These are phyloP conservation scores for Cryptococcus maquisensis DNA, from an alignment of 1,284 basidiomycete genomes.

Conservation along the genomic window DNA sequence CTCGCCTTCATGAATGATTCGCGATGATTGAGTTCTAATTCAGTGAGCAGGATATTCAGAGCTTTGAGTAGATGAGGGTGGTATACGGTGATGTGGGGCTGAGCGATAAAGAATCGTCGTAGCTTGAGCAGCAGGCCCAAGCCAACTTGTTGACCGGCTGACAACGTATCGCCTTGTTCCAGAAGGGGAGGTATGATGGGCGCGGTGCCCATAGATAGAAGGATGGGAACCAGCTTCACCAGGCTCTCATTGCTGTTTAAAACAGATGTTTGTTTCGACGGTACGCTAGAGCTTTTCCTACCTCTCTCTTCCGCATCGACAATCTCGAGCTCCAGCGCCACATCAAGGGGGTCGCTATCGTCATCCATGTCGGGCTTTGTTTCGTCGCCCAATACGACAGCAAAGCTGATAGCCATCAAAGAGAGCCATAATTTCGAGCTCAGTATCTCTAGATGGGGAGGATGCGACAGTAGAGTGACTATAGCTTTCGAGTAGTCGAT, in stretches of 20 bases:
- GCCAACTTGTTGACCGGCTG: slow-evolving; percentile 46
- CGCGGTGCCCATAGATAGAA: slow-evolving; percentile 56
- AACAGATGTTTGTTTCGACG: not conserved
- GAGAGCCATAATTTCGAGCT: slow-evolving; percentile 63
- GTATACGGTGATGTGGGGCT: slow-evolving; percentile 63
- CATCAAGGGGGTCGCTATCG: slow-evolving; percentile 14
- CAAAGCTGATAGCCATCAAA: slow-evolving; percentile 68
- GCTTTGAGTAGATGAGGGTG: slow-evolving; percentile 67
- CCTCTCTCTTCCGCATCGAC: slow-evolving; percentile 6
- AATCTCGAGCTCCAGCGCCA: slow-evolving; percentile 14
- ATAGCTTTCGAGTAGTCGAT: slow-evolving; percentile 78
- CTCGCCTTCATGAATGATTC: slow-evolving; percentile 60
- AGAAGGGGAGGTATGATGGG: slow-evolving; percentile 29
- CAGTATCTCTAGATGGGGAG: slow-evolving; percentile 74
- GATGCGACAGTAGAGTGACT: slow-evolving; percentile 59
- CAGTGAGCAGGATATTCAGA: slow-evolving; percentile 64
- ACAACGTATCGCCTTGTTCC: not conserved
- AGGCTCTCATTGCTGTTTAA: slow-evolving; percentile 52
- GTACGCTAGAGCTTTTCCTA: not conserved
- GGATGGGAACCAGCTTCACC: slow-evolving; percentile 57
- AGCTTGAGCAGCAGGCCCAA: slow-evolving; percentile 61
- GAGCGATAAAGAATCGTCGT: slow-evolving; percentile 61
- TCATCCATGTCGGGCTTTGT: slow-evolving; percentile 36
- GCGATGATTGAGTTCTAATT: slow-evolving; percentile 67
- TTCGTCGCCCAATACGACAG: slow-evolving; percentile 64